These are phyloP conservation scores for Coemansia sp. DNA, from an alignment of 192 early-diverging fungal genomes.

Conservation along the genomic window DNA sequence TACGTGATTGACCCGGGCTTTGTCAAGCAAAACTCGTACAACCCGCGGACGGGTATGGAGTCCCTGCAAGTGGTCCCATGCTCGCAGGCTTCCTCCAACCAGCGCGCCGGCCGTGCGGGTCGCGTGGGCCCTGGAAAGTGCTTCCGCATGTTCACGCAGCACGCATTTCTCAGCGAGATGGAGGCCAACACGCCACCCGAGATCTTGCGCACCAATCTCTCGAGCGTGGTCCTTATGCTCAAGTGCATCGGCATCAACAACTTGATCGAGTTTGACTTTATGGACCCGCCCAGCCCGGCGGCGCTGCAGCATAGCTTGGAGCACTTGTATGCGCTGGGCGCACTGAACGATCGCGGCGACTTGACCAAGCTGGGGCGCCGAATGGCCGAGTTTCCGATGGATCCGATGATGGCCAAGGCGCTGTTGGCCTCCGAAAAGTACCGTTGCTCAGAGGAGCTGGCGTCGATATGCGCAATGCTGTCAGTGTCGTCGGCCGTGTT, in stretches of 20 bases:
- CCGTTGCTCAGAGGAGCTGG: constrained; percentile 88
- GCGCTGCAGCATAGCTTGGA: constrained; percentile 91
- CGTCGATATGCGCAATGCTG: constrained; percentile 93
- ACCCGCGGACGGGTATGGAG: constrained; percentile 95
- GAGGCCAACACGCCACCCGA: constrained; percentile 94
- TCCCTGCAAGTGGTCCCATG: constrained; percentile 94
- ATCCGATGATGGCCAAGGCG: constrained; percentile 93
- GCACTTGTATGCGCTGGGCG: constrained; percentile 87
- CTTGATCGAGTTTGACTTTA: constrained; percentile 95
- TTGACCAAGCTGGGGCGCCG: constrained; percentile 93
- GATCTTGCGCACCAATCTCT: constrained; percentile 94
- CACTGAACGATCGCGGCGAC: constrained; percentile 89
- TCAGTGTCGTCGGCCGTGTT: constrained; percentile 78
- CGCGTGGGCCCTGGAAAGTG: constrained; percentile 96
- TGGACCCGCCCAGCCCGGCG: constrained; percentile 96
- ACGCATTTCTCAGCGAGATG: constrained; percentile 92
- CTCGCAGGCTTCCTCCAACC: constrained; percentile 90
- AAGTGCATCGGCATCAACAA: constrained; percentile 98
- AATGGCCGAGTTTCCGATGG: constrained; percentile 98
- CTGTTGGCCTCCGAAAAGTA: constrained; percentile 92
- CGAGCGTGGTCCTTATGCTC: constrained; percentile 84
- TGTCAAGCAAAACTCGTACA: constrained; percentile 94
- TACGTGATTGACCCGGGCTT: constrained; percentile 99
- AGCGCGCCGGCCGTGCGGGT: constrained; percentile 94
- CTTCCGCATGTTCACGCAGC: constrained; percentile 93